Base-by-base conservation (phyloP, 192 early-diverging fungal species). In the Pecoramyces ruminantium region DNA sequence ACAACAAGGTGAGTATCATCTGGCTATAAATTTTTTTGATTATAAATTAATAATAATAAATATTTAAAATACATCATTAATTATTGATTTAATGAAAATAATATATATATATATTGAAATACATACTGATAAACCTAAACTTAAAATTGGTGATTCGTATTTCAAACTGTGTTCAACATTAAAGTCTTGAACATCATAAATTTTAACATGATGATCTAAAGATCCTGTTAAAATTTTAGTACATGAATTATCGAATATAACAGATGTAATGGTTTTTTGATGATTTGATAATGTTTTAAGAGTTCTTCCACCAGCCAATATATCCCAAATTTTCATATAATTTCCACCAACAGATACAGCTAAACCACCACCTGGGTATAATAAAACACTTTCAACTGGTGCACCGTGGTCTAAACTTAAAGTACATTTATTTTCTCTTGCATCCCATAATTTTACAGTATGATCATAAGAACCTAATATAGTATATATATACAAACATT, bases 391-490 rank as follows among this genome's bases (percentile, higher is more conserved):
- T 86, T 99, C 97, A 9, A 99, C 93, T n/a, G 97, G 97, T 8
- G 88, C 88, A 29, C 89, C 95, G 80, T 95, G 94, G 39, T 90
- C 82, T 87, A 97, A 93, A 11, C 91, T 93, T 83, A 93, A 90
- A 18, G 87, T 87, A 86, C 94, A 93, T 25, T 79, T 79, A 80
- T 92, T 90, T 29, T 92, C 86, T 30, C 97, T 91, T 82, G 92
- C 84, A 85, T 99, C 97, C 95, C 95, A 99, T 27, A 98, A 86
- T 81, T 92, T 92, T 34, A 98, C 92, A 29, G 95, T 96, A 82
- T 97, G 95, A 87, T 99, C 97, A 83, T 99, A 99, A 2, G 96
- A 97, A 12, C 97, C 95, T 2, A n/a, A n/a, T n/a, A n/a, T n/a
- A n/a, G n/a, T n/a, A n/a, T n/a, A n/a, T n/a, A n/a, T n/a, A n/a